These are phyloP conservation scores for Berberis vulgaris DNA, from an alignment of 164 flowering plant genomes.

Conservation along the genomic window DNA sequence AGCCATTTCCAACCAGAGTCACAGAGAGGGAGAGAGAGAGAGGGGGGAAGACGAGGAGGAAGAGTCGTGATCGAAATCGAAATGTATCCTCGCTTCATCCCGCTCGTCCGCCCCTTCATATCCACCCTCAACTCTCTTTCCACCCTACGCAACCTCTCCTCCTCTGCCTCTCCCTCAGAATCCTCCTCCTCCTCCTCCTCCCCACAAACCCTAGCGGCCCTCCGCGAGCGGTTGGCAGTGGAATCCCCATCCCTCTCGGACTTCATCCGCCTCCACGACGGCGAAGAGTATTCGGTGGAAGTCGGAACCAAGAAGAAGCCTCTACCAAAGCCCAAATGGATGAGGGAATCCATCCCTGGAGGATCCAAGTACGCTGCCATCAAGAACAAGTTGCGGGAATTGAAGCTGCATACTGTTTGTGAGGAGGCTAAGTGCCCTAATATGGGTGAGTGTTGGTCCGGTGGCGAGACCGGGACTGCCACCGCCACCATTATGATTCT, in stretches of 20 bases:
- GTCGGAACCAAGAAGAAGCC: slow-evolving; percentile 30
- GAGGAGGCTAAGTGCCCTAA: slow-evolving; percentile 30
- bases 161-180: background rate
- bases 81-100: too few relatives aligned
- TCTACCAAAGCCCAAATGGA: slow-evolving; percentile 30
- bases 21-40: too few relatives aligned
- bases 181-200: slow-evolving; percentile 2
- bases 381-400: slow-evolving; percentile 22
- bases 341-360: slow-evolving; percentile 27
- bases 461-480: slow-evolving; percentile 31
- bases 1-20: too few relatives aligned
- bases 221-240: slow-evolving; percentile 15
- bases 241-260: slow-evolving; percentile 22
- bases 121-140: background rate
- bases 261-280: slow-evolving; percentile 17
- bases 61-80: too few relatives aligned
- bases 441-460: slow-evolving; percentile 31
- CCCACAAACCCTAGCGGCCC: slow-evolving; percentile 14
- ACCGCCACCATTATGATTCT: slow-evolving; percentile 32
- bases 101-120: too few relatives aligned
- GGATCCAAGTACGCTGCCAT: slow-evolving; percentile 24
- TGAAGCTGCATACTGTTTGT: slow-evolving; percentile 28
- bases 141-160: background rate
- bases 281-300: slow-evolving; percentile 23
- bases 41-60: too few relatives aligned